Evolutionary conservation across 106 monocot genomes (phyloP).

Genomic region (Xerophyta viscosa): DNA sequence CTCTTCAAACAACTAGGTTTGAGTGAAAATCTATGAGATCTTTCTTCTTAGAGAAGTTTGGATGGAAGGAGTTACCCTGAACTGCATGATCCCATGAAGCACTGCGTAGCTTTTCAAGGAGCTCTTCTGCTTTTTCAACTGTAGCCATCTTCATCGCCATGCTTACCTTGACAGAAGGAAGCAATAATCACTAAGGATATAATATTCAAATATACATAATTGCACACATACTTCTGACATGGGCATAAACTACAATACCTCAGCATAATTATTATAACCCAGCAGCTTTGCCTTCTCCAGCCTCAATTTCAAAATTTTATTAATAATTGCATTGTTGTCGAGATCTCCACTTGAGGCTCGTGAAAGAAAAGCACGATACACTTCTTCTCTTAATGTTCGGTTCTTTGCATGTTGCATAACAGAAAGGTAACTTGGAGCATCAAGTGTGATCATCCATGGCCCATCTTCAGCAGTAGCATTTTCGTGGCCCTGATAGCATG

Average conservation of each 20-base stretch:
- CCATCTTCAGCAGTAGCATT: slow-evolving; percentile 94
- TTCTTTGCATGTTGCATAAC: slow-evolving; percentile 94
- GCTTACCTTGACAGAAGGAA: slow-evolving; percentile 53
- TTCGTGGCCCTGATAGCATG: slow-evolving; percentile 69
- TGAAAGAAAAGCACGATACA: slow-evolving; percentile 72
- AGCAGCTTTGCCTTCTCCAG: slow-evolving; percentile 92
- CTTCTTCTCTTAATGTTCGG: slow-evolving; percentile 80
- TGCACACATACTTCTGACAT: not conserved
- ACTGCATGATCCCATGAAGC: slow-evolving; percentile 95
- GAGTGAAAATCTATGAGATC: too few species aligned
- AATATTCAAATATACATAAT: not conserved
- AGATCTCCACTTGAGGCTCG: slow-evolving; percentile 86
- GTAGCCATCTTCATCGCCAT: slow-evolving; percentile 98
- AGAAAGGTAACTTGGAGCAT: slow-evolving; percentile 81
- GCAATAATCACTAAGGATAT: not conserved
- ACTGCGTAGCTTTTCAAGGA: slow-evolving; percentile 84
- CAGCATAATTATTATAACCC: slow-evolving; percentile 91
- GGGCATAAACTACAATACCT: slow-evolving; percentile 40
- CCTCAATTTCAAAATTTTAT: slow-evolving; percentile 69
- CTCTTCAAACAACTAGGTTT: too few species aligned
- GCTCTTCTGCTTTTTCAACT: slow-evolving; percentile 68
- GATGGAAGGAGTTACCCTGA: slow-evolving; percentile 35
- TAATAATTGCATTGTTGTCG: slow-evolving; percentile 79
- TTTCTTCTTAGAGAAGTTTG: too few species aligned
- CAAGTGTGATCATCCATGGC: slow-evolving; percentile 92